Conservation (phyloP, 306 rosid genomes). For the Aeschynomene evenia region DNA sequence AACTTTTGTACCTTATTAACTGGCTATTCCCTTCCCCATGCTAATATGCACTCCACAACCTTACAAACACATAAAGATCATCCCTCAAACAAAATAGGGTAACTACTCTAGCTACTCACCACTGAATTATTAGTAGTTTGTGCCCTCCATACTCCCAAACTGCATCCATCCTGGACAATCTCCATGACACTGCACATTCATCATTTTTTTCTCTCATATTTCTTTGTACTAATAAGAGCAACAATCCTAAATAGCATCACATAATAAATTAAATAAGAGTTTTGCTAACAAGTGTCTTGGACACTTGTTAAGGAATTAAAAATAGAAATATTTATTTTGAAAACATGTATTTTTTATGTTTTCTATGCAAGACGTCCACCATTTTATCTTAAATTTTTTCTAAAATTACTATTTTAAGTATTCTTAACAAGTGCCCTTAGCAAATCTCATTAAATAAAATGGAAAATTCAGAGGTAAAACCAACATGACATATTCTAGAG, state of each 20-base stretch:
- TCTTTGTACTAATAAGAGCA: background rate
- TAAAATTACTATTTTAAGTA: no score
- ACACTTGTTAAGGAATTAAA: no score
- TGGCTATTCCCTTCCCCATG: background rate
- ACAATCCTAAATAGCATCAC: background rate
- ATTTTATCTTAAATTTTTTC: no score
- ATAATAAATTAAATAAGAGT: no score
- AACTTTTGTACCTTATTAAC: background rate
- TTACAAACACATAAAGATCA: background rate
- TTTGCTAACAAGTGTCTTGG: no score
- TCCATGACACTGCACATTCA: background rate
- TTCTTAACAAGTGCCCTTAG: no score
- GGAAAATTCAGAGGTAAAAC: background rate
- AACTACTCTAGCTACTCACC: background rate
- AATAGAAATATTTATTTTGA: no score
- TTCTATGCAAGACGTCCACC: no score
- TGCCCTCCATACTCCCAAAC: background rate
- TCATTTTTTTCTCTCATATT: background rate
- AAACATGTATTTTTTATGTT: no score
- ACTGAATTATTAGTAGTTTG: no score
- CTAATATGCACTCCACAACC: background rate
- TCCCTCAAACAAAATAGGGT: background rate
- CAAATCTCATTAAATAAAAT: no score
- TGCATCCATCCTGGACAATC: background rate
- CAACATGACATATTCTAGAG: no score